phyloP scores from a whole-genome alignment of 2,329 filamentous ascomycete genomes.

The Hymenotorrendiella dingleyae region DNA sequence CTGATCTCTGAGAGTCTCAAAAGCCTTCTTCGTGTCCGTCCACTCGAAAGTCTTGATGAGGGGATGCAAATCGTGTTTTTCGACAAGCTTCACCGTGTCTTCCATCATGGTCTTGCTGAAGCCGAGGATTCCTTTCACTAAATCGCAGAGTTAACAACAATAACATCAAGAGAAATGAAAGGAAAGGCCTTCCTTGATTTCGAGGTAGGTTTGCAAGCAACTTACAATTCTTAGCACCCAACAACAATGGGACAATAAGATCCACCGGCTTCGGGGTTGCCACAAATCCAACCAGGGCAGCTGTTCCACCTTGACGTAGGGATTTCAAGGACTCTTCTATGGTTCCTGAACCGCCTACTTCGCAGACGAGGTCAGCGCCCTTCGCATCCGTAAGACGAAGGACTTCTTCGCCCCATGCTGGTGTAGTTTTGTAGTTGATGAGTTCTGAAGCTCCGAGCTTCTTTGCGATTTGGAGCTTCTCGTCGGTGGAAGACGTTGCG shows the following conservation, averaged over 20 bases:
- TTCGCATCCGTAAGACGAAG: slow-evolving; percentile 28
- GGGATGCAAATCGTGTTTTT: background rate
- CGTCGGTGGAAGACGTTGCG: slow-evolving; percentile 51
- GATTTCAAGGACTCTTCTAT: slow-evolving; percentile 50
- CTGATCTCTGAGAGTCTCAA: background rate
- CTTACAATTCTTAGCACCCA: background rate
- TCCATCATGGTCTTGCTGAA: background rate
- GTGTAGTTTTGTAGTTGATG: slow-evolving; percentile 53
- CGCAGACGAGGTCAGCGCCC: slow-evolving; percentile 36
- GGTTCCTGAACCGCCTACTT: slow-evolving; percentile 48
- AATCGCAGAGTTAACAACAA: too few relatives aligned
- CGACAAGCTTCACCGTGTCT: background rate
- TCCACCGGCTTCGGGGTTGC: background rate
- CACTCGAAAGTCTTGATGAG: background rate
- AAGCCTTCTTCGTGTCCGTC: background rate
- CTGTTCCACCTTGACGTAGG: slow-evolving; percentile 33
- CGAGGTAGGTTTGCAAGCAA: too few relatives aligned
- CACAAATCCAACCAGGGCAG: slow-evolving; percentile 19
- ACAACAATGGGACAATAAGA: background rate
- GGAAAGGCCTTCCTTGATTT: too few relatives aligned
- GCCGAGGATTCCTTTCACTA: background rate
- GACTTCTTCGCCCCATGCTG: slow-evolving; percentile 39
- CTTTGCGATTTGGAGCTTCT: slow-evolving; percentile 47
- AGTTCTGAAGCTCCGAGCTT: slow-evolving; percentile 51
- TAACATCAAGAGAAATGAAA: background rate